Evolutionary conservation across 768 basidiomycete genomes (phyloP).

Genomic region (Lentinus brumalis): DNA sequence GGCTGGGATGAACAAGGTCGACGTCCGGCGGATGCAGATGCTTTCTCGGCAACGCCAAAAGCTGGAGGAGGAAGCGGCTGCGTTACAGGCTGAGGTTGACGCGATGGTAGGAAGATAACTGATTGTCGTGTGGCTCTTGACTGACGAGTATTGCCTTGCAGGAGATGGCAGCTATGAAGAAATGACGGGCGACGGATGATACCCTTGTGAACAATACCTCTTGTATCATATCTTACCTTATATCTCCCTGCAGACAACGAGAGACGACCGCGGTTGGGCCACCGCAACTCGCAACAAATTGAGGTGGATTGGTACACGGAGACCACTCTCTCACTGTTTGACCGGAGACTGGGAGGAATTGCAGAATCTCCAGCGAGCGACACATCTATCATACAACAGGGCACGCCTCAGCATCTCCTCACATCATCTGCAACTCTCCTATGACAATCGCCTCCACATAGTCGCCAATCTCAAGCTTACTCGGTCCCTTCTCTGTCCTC

Average conservation of each 20-base stretch:
- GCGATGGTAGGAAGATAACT: conserved; percentile 44
- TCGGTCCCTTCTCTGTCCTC: conserved; percentile 33
- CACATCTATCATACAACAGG: conserved; percentile 13
- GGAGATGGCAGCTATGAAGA: conserved; percentile 30
- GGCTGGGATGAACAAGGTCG: conserved; percentile 60
- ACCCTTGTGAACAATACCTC: no score
- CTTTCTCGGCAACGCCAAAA: conserved; percentile 66
- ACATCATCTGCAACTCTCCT: conserved; percentile 55
- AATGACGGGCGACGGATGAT: conserved; percentile 6
- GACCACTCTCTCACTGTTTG: no score
- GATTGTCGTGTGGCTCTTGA: not conserved
- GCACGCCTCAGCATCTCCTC: not conserved
- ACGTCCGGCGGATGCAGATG: conserved; percentile 64
- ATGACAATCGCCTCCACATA: conserved; percentile 63
- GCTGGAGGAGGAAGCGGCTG: conserved; percentile 62
- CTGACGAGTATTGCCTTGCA: not conserved
- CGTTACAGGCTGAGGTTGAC: conserved; percentile 64
- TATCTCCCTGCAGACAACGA: no score
- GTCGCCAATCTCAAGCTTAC: conserved; percentile 53
- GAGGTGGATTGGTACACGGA: no score
- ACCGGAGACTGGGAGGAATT: no score
- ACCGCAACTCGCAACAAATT: not conserved
- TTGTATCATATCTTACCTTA: no score
- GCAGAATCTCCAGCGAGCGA: not conserved
- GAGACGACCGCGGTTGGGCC: not conserved